Evolutionary conservation across 768 basidiomycete genomes (phyloP), one percentile per base, ranked within the genome.

Genomic region (Naganishia onofrii): DNA sequence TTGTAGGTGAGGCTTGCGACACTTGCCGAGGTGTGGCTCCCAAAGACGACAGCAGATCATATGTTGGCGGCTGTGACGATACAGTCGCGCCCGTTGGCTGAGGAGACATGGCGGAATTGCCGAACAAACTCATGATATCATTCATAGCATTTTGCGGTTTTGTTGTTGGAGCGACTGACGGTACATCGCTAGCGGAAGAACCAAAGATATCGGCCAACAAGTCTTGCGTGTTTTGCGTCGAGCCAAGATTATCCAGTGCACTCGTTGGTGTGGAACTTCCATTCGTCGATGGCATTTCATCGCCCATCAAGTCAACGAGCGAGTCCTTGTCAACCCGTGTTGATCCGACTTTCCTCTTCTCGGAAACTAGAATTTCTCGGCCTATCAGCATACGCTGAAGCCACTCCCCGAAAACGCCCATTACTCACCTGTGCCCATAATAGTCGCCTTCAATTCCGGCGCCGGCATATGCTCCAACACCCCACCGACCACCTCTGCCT

Each of bases 401-500:
- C 10, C 32, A 12, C 31, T 53, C 44, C 9, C 38, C 36, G 64
- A 9, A 64, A 19, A 19, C 19, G 17, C 82, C 87, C 21, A 23
- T 26, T 17, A 74, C 80, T 73, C 74, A 94, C 93, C 91, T 70
- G 90, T 86, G 55, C 92, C 96, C 85, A 95, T 90, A 1, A 98
- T 91, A 2, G 95, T 97, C n/a, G 90, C 89, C 82, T 94, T 96
- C 73, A 98, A 82, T 80, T 99, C 96, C 1, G 96, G 96, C 6
- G 92, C 90, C n/a, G 96, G 96, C 96, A 99, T 99, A 67, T 93
- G 87, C 83, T 99, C 96, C 70, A 98, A 81, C 0, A 99, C 93
- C 44, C 95, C 96, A 32, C 85, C 87, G 17, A 76, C 72, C 51
- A 80, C 73, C 32, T 79, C 78, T 26, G 52, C 58, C 55, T 70